phyloP scores from a whole-genome alignment of 2,329 filamentous ascomycete genomes.

The Monosporascus sp. region DNA sequence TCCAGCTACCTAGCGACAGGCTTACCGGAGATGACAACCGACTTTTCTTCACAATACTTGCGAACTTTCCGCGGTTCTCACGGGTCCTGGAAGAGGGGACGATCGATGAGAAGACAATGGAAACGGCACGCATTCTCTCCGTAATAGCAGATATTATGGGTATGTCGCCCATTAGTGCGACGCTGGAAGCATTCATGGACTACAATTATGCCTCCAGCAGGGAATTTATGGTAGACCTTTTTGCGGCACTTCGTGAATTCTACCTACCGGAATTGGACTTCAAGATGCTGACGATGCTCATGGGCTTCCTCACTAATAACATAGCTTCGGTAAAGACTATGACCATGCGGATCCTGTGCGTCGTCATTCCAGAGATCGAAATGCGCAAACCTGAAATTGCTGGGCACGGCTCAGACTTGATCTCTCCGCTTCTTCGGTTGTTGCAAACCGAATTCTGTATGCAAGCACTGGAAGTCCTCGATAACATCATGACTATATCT shows the following conservation, averaged over 20 bases:
- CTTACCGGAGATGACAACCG: constrained; percentile 79
- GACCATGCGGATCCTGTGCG: constrained; percentile 83
- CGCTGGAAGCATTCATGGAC: constrained; percentile 65
- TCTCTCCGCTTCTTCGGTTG: constrained; percentile 84
- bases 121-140: constrained; percentile 65
- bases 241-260: constrained; percentile 67
- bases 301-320: constrained; percentile 86
- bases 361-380: constrained; percentile 83
- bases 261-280: constrained; percentile 84
- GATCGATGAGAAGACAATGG: constrained; percentile 50
- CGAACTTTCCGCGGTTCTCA: constrained; percentile 85
- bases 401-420: constrained; percentile 86
- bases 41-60: constrained; percentile 79
- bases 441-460: constrained; percentile 92
- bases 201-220: constrained; percentile 61
- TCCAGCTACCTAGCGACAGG: constrained; percentile 71
- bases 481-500: constrained; percentile 93
- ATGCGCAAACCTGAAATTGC: constrained; percentile 90
- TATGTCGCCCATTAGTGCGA: constrained; percentile 60
- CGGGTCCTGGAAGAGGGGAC: constrained; percentile 66
- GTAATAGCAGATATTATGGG: constrained; percentile 70
- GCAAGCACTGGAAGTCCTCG: constrained; percentile 84
- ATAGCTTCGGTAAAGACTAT: constrained; percentile 87
- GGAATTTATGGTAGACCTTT: constrained; percentile 72
- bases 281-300: constrained; percentile 79